Evolutionary conservation across 768 basidiomycete genomes (phyloP).

Genomic region (Megacollybia marginata): DNA sequence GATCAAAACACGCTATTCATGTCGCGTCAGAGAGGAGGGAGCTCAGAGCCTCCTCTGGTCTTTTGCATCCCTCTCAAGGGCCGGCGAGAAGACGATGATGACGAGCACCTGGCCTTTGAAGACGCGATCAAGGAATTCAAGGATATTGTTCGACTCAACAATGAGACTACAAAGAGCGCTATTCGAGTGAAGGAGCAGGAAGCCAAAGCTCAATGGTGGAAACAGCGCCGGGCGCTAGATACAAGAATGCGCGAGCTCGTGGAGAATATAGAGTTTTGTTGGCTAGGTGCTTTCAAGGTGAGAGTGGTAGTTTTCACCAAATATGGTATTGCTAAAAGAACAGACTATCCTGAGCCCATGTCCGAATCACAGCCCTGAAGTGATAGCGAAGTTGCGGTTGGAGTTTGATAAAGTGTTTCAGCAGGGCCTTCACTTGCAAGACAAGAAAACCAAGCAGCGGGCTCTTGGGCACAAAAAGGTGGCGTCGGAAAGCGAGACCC

Average conservation of each 20-base stretch:
- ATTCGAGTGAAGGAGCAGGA: slow-evolving; percentile 65
- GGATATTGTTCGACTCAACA: slow-evolving; percentile 75
- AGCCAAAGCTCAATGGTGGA: slow-evolving; percentile 82
- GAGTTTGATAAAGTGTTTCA: slow-evolving; percentile 75
- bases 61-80: slow-evolving; percentile 89
- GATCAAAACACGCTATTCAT: slow-evolving; percentile 81
- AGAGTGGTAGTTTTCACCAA: not conserved
- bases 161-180: slow-evolving; percentile 69
- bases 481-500: slow-evolving; percentile 23
- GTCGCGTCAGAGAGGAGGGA: slow-evolving; percentile 61
- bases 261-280: slow-evolving; percentile 87
- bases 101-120: slow-evolving; percentile 66
- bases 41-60: slow-evolving; percentile 49
- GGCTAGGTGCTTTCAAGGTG: slow-evolving; percentile 98
- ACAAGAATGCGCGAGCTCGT: slow-evolving; percentile 64
- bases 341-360: slow-evolving; percentile 60
- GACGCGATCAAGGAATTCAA: slow-evolving; percentile 66
- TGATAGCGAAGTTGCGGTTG: slow-evolving; percentile 49
- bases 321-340: not conserved
- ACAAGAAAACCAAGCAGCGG: slow-evolving; percentile 48
- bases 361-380: slow-evolving; percentile 30
- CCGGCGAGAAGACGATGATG: slow-evolving; percentile 67
- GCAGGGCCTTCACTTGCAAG: slow-evolving; percentile 49
- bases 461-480: slow-evolving; percentile 25
- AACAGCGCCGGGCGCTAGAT: slow-evolving; percentile 68